A percentile compares a stretch with the other conserved stretches of the same genome.
Evolutionary conservation across 768 basidiomycete genomes (phyloP).

Genomic region (Lactarius sanguifluus): DNA sequence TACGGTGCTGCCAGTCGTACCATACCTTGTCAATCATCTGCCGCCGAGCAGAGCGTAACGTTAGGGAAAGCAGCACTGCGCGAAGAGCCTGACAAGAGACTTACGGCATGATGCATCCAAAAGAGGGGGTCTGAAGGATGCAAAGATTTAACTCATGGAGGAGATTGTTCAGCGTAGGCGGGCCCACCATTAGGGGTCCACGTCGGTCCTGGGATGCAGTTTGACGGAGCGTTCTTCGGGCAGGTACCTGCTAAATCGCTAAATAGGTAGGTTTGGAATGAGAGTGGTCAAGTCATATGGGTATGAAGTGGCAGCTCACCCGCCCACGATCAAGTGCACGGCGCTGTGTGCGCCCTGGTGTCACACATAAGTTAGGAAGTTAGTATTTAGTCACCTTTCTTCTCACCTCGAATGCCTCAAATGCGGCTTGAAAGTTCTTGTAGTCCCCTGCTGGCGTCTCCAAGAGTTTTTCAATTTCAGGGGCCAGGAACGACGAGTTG

Average conservation of each 20-base stretch:
- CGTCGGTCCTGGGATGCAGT: conserved; percentile 34
- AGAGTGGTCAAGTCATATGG: neutral
- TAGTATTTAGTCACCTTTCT: neutral
- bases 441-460: conserved; percentile 34
- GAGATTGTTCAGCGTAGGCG: neutral
- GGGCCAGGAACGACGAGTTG: conserved; percentile 34
- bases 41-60: neutral
- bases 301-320: conserved; percentile 28
- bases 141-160: neutral
- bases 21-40: conserved; percentile 42
- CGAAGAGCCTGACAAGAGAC: neutral
- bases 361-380: neutral
- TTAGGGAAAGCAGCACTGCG: neutral
- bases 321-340: conserved; percentile 40
- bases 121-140: conserved; percentile 37
- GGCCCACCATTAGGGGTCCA: conserved; percentile 37
- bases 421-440: conserved; percentile 35
- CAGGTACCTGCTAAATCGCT: conserved; percentile 38
- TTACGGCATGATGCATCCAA: conserved; percentile 40
- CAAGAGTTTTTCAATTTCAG: conserved; percentile 32
- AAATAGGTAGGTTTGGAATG: neutral
- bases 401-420: conserved; percentile 35
- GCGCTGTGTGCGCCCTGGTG: conserved; percentile 37
- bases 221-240: conserved; percentile 31
- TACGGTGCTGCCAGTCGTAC: conserved; percentile 39